A percentile compares a stretch with the other conserved stretches of the same genome.
Evolutionary conservation across 768 basidiomycete species (phyloP).

Genomic region (Boletus rex-veris): DNA sequence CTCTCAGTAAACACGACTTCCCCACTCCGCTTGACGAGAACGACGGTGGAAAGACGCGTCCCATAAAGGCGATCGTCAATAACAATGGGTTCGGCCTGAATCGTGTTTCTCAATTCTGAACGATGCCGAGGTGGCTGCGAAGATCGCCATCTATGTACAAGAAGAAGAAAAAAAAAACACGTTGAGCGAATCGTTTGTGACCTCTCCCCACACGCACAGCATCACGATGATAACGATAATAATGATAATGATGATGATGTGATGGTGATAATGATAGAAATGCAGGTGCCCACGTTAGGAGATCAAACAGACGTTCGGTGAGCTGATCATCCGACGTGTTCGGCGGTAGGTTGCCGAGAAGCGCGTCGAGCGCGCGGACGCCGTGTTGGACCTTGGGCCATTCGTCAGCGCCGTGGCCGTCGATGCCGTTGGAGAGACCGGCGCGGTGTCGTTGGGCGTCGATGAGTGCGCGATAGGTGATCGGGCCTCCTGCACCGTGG

Average conservation of each 20-base stretch:
- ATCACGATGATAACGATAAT: too few relatives aligned
- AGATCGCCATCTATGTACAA: constrained; percentile 24
- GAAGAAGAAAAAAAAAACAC: background rate
- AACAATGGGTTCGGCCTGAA: constrained; percentile 55
- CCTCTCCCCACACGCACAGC: too few relatives aligned
- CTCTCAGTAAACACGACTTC: constrained; percentile 66
- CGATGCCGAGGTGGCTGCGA: constrained; percentile 45
- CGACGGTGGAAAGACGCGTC: constrained; percentile 70
- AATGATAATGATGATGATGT: too few relatives aligned
- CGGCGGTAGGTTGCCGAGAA: constrained; percentile 39
- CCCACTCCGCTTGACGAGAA: constrained; percentile 61
- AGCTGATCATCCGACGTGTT: constrained; percentile 49
- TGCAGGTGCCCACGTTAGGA: constrained; percentile 61
- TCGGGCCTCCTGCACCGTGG: constrained; percentile 59
- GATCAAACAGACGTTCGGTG: constrained; percentile 54
- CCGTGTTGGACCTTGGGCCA: constrained; percentile 79
- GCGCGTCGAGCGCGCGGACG: constrained; percentile 39
- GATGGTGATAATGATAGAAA: too few relatives aligned
- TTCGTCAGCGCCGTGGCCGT: constrained; percentile 52
- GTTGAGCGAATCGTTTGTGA: constrained; percentile 1
- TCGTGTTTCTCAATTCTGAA: constrained; percentile 56
- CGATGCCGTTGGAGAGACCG: constrained; percentile 74
- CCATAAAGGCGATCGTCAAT: constrained; percentile 42
- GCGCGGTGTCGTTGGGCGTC: constrained; percentile 48
- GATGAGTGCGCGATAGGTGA: constrained; percentile 53